Base-by-base conservation (phyloP, 1,284 basidiomycete species). In the Cryptococcus sp. region DNA sequence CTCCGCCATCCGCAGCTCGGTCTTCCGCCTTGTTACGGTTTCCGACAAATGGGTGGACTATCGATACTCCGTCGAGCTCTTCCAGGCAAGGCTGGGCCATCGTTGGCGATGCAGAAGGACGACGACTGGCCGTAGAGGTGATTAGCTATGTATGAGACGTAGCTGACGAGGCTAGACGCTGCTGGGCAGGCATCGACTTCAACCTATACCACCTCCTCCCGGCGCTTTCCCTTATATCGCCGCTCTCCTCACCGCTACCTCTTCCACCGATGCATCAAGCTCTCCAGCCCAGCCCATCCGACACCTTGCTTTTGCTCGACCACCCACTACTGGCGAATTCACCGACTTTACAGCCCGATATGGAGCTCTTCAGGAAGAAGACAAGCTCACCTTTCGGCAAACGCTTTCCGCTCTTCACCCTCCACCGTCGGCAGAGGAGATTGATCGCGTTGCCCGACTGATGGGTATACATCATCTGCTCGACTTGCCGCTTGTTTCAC, bases 281-380 rank as follows among this genome's bases (percentile, higher is more conserved):
- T 78, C 84, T 51, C 76, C 80, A 0, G 77, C 80, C 50, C 67
- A 75, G 7, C 72, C 74, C 14, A 72, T 90, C 32, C 75, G 81
- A 5, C 76, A 85, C 40, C 83, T 91, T 4, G 84, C 85, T 0
- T 91, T 91, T 62, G 79, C 83, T 0, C 82, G 86, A 51, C 78
- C 83, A 35, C 76, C 78, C 0, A 71, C 78, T 0, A 79, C 82
- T 0, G 78, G 84, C 5, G 86, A 79, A n/a, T 97, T 95, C 70
- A 86, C 86, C 53, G 91, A 95, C 71, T 94, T 86, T 65, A 87
- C 88, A 0, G 87, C 89, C 1, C 82, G 90, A 3, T 97, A 93
- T 65, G 89, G 87, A 21, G 84, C 86, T 0, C 78, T 92, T 33
- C 77, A 85, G 18, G 89, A 93, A 33, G 86, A 85, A 63, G 88